Percentiles rank a stretch among this genome's conserved stretches.
These are phyloP conservation scores for Rubia occidens DNA, from an alignment of 305 asterid genomes.

Conservation along the genomic window DNA sequence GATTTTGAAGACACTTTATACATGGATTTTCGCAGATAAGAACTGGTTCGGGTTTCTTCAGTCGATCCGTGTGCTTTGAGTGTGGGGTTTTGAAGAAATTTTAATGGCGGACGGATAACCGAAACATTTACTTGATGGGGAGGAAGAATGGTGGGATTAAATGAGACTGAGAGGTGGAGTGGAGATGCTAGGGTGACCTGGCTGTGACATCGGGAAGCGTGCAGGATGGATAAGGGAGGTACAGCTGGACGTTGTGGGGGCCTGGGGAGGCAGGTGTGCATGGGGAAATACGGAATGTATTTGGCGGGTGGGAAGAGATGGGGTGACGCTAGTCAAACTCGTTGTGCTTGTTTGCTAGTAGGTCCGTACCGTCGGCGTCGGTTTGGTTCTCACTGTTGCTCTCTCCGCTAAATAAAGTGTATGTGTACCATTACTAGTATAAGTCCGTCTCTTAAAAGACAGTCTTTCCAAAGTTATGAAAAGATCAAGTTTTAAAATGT, in stretches of 20 bases:
- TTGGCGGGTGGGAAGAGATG: neutral
- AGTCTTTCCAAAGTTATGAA: too few relatives aligned
- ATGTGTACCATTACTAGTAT: neutral
- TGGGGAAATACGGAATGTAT: neutral
- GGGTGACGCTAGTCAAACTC: slow-evolving; percentile 10
- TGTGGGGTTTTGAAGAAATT: slow-evolving; percentile 12
- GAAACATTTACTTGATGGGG: neutral
- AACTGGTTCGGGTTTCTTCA: neutral
- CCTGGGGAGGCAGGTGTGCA: neutral
- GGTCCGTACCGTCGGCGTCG: slow-evolving; percentile 16
- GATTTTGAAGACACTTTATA: neutral
- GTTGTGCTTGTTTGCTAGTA: neutral
- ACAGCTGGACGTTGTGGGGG: neutral
- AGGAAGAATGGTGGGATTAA: neutral
- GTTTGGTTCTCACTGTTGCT: neutral
- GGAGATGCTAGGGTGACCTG: neutral
- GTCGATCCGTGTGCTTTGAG: neutral
- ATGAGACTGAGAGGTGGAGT: slow-evolving; percentile 1
- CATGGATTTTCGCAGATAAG: neutral
- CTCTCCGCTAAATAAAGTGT: neutral
- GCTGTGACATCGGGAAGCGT: neutral
- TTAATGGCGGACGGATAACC: slow-evolving; percentile 1
- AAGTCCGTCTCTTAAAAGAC: too few relatives aligned
- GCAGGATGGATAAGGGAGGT: neutral
- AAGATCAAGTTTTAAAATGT: too few relatives aligned